A percentile compares a stretch with the other conserved stretches of the same genome.
phyloP scores from a whole-genome alignment of 1,284 basidiomycete genomes.

The Butyriboletus appendiculatus region DNA sequence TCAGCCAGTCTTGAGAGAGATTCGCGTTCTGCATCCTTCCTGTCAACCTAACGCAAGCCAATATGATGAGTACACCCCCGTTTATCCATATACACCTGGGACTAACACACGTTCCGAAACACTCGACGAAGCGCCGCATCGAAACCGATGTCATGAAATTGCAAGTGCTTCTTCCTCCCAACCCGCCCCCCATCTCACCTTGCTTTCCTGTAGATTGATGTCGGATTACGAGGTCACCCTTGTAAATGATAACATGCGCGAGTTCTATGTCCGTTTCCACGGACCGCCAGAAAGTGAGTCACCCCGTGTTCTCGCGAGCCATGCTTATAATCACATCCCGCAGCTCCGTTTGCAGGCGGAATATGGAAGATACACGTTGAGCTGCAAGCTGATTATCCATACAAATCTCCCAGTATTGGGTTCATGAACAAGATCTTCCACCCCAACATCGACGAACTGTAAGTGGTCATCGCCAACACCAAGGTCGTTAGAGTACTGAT shows the following conservation, averaged over 20 bases:
- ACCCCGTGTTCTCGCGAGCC: conserved; percentile 5
- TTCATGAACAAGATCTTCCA: conserved; percentile 99
- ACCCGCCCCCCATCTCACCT: conserved; percentile 12
- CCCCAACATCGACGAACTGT: conserved; percentile 97
- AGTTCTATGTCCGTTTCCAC: conserved; percentile 96
- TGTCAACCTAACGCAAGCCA: conserved; percentile 13
- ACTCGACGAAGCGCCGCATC: conserved; percentile 84
- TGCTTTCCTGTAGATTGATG: conserved; percentile 71
- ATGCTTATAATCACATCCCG: conserved; percentile 10
- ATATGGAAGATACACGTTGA: conserved; percentile 99
- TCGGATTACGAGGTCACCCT: conserved; percentile 96
- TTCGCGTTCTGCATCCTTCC: conserved; percentile 4
- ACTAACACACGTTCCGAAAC: conserved; percentile 24
- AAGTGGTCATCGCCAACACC: conserved; percentile 31
- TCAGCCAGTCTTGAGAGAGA: conserved; percentile 3
- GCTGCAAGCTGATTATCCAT: conserved; percentile 98
- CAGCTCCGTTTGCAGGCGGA: conserved; percentile 94
- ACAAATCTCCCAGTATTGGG: conserved; percentile 98
- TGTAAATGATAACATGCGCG: conserved; percentile 98
- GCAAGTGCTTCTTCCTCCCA: conserved; percentile 49
- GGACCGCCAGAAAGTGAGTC: conserved; percentile 92
- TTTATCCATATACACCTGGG: background rate
- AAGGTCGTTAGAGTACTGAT: conserved; percentile 1
- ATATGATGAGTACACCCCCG: conserved; percentile 42
- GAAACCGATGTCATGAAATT: conserved; percentile 99